phyloP scores from a whole-genome alignment of 1,284 basidiomycete species.

The Microbotryum lychnidis-dioicae region DNA sequence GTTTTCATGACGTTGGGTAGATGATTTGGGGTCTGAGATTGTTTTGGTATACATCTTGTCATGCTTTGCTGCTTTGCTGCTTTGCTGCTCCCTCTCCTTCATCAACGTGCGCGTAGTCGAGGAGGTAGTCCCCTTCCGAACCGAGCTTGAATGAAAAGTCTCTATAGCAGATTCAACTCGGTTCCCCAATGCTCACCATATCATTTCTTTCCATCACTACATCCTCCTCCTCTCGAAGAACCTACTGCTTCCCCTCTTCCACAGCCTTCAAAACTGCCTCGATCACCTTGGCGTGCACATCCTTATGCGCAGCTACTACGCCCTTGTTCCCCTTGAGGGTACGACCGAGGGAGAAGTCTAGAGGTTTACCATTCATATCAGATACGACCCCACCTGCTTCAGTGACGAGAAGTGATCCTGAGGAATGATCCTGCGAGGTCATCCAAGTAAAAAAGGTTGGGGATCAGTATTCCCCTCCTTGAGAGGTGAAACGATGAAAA shows the following conservation, averaged over 20 bases:
- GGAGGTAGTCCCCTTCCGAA: too few species aligned
- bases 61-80: too few species aligned
- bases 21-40: too few species aligned
- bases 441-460: neutral
- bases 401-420: slow-evolving; percentile 72
- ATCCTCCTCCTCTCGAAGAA: too few species aligned
- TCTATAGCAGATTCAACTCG: too few species aligned
- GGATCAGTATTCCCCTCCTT: neutral
- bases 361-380: slow-evolving; percentile 66
- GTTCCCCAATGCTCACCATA: too few species aligned
- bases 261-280: slow-evolving; percentile 64
- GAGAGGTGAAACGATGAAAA: neutral
- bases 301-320: slow-evolving; percentile 65
- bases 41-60: too few species aligned
- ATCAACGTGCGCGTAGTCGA: too few species aligned
- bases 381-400: slow-evolving; percentile 83
- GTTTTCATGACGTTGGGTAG: too few species aligned
- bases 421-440: slow-evolving; percentile 70
- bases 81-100: too few species aligned
- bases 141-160: too few species aligned
- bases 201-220: too few species aligned
- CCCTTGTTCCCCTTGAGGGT: slow-evolving; percentile 82
- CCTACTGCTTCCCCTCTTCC: slow-evolving; percentile 11
- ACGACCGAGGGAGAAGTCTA: slow-evolving; percentile 81
- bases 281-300: slow-evolving; percentile 59